Evolutionary conservation across 176 grass and related monocot genomes (phyloP).

Genomic region (Dendrocalamus sinicus): DNA sequence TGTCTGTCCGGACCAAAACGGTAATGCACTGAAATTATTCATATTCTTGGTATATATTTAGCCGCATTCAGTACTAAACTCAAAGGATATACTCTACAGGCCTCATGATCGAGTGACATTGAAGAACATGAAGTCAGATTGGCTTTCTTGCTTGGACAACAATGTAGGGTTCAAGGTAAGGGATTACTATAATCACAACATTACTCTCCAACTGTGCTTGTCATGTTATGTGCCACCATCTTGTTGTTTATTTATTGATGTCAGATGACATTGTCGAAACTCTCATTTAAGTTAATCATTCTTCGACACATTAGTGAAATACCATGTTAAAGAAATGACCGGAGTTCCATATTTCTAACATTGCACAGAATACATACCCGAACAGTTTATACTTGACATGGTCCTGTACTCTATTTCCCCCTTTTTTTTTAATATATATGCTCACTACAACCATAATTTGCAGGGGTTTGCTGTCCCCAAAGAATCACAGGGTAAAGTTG

Average conservation of each 20-base stretch:
- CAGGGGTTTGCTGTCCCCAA: constrained; percentile 99
- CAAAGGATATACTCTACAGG: constrained; percentile 45
- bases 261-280: not conserved
- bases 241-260: constrained; percentile 16
- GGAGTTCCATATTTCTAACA: not conserved
- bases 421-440: constrained; percentile 17
- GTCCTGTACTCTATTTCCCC: constrained; percentile 5
- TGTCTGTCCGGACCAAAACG: constrained; percentile 96
- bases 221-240: not conserved
- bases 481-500: constrained; percentile 87
- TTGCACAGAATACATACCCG: not conserved
- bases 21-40: constrained; percentile 51
- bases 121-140: constrained; percentile 95
- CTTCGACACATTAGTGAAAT: not conserved
- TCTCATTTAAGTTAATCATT: not conserved
- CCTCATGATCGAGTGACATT: constrained; percentile 95
- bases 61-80: constrained; percentile 38
- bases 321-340: not conserved
- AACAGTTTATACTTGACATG: constrained; percentile 9
- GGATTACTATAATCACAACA: not conserved
- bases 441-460: constrained; percentile 43
- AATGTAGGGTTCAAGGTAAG: constrained; percentile 97
- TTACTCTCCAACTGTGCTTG: not conserved
- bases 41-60: constrained; percentile 19
- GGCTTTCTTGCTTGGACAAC: constrained; percentile 90